phyloP scores from a whole-genome alignment of 1,284 basidiomycete species.

The Puccinia coronata region DNA sequence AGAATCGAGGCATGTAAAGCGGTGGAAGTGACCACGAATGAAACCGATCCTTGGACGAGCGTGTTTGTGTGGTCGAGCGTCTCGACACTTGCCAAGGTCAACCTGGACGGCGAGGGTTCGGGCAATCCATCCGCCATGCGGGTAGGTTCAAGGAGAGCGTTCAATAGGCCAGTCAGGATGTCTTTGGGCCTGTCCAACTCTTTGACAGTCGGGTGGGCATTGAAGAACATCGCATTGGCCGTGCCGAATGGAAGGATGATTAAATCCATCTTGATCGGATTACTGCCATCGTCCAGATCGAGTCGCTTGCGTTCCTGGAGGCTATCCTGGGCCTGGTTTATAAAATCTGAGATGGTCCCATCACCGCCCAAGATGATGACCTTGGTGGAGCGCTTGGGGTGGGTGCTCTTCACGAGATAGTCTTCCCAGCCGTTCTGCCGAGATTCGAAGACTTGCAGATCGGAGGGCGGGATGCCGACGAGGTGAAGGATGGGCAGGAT shows the following conservation, averaged over 20 bases:
- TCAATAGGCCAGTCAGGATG: slow-evolving; percentile 60
- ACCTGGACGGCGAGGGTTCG: slow-evolving; percentile 59
- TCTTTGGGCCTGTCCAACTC: slow-evolving; percentile 55
- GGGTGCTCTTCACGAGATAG: not conserved
- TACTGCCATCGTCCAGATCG: not conserved
- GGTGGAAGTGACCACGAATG: slow-evolving; percentile 62
- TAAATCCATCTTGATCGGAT: slow-evolving; percentile 52
- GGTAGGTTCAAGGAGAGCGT: slow-evolving; percentile 57
- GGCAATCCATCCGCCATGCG: slow-evolving; percentile 43
- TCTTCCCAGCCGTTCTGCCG: slow-evolving; percentile 5
- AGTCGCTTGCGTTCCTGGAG: slow-evolving; percentile 19
- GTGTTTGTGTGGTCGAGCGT: not conserved
- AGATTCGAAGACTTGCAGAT: slow-evolving; percentile 4
- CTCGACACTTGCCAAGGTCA: slow-evolving; percentile 70
- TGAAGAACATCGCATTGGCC: slow-evolving; percentile 84
- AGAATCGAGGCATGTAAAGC: slow-evolving; percentile 85
- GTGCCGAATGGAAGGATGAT: slow-evolving; percentile 74
- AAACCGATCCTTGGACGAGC: slow-evolving; percentile 48
- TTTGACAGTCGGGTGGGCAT: slow-evolving; percentile 64
- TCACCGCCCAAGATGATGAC: slow-evolving; percentile 67
- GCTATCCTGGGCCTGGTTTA: slow-evolving; percentile 62
- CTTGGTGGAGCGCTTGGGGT: not conserved
- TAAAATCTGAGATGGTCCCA: slow-evolving; percentile 83
- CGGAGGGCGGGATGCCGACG: not conserved
- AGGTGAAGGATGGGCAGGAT: slow-evolving; percentile 30